phyloP scores from a whole-genome alignment of 1,284 basidiomycete genomes.

The Coniophora puteana region DNA sequence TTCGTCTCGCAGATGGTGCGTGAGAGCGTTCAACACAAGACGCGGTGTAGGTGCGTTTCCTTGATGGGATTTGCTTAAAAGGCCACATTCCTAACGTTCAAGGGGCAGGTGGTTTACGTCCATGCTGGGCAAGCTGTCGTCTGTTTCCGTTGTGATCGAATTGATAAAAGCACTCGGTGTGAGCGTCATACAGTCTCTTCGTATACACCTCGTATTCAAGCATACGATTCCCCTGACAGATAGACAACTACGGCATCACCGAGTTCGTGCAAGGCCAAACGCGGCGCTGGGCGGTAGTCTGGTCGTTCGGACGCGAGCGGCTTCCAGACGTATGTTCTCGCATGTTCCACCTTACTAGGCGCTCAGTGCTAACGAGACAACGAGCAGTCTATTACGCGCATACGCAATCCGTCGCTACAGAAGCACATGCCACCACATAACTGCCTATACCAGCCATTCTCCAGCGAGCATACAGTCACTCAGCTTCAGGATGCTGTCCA shows the following conservation, averaged over 20 bases:
- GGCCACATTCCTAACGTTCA: neutral
- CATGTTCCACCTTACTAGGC: slow-evolving; percentile 1
- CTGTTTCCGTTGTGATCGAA: slow-evolving; percentile 59
- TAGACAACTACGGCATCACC: slow-evolving; percentile 82
- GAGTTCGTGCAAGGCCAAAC: slow-evolving; percentile 86
- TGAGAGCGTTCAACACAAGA: slow-evolving; percentile 56
- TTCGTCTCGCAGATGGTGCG: slow-evolving; percentile 80
- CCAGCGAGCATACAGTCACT: slow-evolving; percentile 14
- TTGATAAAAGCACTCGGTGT: slow-evolving; percentile 52
- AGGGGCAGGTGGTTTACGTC: slow-evolving; percentile 83
- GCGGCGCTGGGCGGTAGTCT: slow-evolving; percentile 84
- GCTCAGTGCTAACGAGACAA: slow-evolving; percentile 10
- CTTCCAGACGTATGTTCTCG: slow-evolving; percentile 71
- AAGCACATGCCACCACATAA: slow-evolving; percentile 53
- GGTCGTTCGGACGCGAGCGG: slow-evolving; percentile 67
- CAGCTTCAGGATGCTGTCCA: slow-evolving; percentile 19
- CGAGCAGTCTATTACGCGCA: slow-evolving; percentile 46
- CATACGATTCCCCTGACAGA: slow-evolving; percentile 34
- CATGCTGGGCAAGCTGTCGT: slow-evolving; percentile 84
- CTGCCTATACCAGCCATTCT: slow-evolving; percentile 40
- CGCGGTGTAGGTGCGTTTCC: slow-evolving; percentile 47
- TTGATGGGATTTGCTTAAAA: neutral
- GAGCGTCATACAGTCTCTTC: slow-evolving; percentile 13
- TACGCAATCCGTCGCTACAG: slow-evolving; percentile 41
- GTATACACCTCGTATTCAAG: neutral